These are phyloP conservation scores for Leccinum subgranulosum DNA, from an alignment of 768 basidiomycete species.

Conservation along the genomic window DNA sequence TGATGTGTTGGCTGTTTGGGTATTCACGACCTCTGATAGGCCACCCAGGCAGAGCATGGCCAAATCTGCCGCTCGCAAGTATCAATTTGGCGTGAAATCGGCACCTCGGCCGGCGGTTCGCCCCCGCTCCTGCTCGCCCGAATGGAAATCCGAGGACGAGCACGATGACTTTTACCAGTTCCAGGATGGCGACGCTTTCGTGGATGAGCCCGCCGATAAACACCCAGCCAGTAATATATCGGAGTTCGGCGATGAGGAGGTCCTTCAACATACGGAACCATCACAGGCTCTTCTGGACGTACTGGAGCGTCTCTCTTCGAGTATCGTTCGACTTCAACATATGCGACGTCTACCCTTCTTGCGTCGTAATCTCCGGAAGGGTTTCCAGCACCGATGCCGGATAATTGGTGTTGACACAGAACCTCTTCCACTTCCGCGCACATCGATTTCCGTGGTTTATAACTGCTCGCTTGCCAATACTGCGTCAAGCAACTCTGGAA, in stretches of 20 bases:
- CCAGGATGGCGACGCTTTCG: slow-evolving; percentile 3
- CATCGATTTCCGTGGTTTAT: slow-evolving; percentile 26
- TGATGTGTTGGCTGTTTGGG: not conserved
- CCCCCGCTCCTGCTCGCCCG: not conserved
- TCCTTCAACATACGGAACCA: slow-evolving; percentile 19
- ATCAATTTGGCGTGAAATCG: slow-evolving; percentile 17
- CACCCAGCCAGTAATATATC: slow-evolving; percentile 1
- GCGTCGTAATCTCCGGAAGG: slow-evolving; percentile 45
- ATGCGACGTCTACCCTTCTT: slow-evolving; percentile 53
- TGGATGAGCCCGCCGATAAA: slow-evolving; percentile 1
- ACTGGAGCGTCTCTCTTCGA: slow-evolving; percentile 32
- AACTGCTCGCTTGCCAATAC: slow-evolving; percentile 8
- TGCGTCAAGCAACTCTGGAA: slow-evolving; percentile 9
- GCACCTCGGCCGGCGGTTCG: not conserved
- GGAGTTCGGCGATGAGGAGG: slow-evolving; percentile 7
- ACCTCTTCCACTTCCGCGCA: slow-evolving; percentile 15
- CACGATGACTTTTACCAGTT: not conserved
- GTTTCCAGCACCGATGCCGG: slow-evolving; percentile 46
- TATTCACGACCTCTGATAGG: slow-evolving; percentile 11
- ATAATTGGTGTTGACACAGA: slow-evolving; percentile 34
- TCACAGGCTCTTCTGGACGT: slow-evolving; percentile 34
- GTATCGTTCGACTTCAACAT: slow-evolving; percentile 36
- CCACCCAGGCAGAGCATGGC: not conserved
- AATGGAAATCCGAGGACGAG: slow-evolving; percentile 3
- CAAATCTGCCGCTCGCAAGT: slow-evolving; percentile 16